Base-by-base conservation (phyloP, 345 rosid species). In the Combretum micranthum region DNA sequence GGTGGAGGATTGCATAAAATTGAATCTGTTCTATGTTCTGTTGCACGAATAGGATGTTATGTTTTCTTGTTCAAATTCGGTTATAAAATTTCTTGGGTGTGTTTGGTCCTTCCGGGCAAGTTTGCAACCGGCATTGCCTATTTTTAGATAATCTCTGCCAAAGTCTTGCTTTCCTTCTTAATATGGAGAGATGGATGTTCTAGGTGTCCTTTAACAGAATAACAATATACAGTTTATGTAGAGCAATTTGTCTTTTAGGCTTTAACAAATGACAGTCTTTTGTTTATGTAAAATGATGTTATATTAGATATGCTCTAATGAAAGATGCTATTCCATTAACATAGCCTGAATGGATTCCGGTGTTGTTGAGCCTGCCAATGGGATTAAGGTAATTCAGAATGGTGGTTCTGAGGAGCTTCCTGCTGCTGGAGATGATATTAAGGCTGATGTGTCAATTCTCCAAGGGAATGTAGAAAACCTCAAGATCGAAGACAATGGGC, bases 261-360 rank as follows among this genome's bases (percentile, higher is more conserved):
- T 32, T 5, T 32, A 32, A 32, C 6, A 32, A 4, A 32, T 32
- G 9, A 32, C 39, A 32, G 9, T 32, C 5, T 7, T 11, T 1
- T 32, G 39, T 32, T 32, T 1, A 32, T 32, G 39, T 7, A 32
- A 32, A 32, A 32, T 32, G 39, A 32, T 32, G 39, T 5, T 32
- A 4, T 4, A 5, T 32, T 32, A 32, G 39, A 32, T 32, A 32
- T 32, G 39, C 39, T 32, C 39, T 32, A 32, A 32, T 7, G 10
- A 7, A 32, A 32, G 9, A 3, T 32, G 39, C 39, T 32, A 7
- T 32, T 32, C 39, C 39, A 32, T 21, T 49, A 15, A 3, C 52
- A 32, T 20, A 42, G 26, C 43, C 55, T 26, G 58, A 32, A 92
- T 92, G 96, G 93, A 89, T 44, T 59, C 78, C 15, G 83, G 77